phyloP scores from a whole-genome alignment of 2,329 filamentous ascomycete species.

The Incumbomyces delicatus region DNA sequence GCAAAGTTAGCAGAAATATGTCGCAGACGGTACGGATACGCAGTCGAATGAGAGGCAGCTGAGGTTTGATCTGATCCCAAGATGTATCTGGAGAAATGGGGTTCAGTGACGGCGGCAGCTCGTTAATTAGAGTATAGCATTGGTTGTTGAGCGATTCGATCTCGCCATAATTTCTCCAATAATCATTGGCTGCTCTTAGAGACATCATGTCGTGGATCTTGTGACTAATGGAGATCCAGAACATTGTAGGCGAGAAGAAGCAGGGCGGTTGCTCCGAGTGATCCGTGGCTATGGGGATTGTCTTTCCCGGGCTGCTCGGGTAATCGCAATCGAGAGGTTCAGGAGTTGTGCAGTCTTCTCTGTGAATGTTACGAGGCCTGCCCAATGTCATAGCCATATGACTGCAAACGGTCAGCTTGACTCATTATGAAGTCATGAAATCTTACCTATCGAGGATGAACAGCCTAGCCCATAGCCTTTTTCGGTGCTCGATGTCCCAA shows the following conservation, averaged over 20 bases:
- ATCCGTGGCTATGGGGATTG: neutral
- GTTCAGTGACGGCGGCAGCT: neutral
- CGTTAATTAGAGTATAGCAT: neutral
- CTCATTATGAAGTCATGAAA: neutral
- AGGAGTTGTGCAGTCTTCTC: slow-evolving; percentile 7
- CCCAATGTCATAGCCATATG: slow-evolving; percentile 3
- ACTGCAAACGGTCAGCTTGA: slow-evolving; percentile 1
- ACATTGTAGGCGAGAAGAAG: neutral
- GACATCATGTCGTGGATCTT: slow-evolving; percentile 7
- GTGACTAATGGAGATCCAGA: slow-evolving; percentile 4
- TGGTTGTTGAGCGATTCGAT: slow-evolving; percentile 1
- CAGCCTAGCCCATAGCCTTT: slow-evolving; percentile 4
- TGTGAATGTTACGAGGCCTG: slow-evolving; percentile 5
- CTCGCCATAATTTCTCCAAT: slow-evolving; percentile 1
- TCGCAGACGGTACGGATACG: slow-evolving; percentile 1
- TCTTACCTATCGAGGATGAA: slow-evolving; percentile 8
- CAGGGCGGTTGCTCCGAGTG: neutral
- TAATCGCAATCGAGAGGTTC: slow-evolving; percentile 5
- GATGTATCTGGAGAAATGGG: neutral
- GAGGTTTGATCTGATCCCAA: neutral
- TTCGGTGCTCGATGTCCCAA: slow-evolving; percentile 6
- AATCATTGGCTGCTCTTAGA: neutral
- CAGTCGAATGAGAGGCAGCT: neutral
- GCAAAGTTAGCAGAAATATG: slow-evolving; percentile 7
- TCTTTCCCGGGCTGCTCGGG: neutral